A percentile compares a stretch with the other conserved stretches of the same genome.
These are phyloP conservation scores for Megacollybia platyphylla DNA, from an alignment of 1,284 basidiomycete genomes.

Conservation along the genomic window DNA sequence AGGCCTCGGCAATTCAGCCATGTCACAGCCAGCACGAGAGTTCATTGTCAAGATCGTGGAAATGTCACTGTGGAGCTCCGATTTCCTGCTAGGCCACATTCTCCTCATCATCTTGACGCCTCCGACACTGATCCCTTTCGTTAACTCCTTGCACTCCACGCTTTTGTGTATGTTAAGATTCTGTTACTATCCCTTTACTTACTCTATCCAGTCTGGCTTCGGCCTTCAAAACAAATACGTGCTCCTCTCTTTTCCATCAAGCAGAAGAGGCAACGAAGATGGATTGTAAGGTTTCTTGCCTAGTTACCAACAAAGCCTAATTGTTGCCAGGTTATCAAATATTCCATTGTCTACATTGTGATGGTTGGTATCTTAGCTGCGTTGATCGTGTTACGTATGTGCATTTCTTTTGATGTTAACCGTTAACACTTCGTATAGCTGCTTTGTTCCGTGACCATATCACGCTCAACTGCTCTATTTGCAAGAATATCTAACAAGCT, in stretches of 20 bases:
- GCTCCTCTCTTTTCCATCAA: slow-evolving; percentile 92
- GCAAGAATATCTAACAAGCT: slow-evolving; percentile 63
- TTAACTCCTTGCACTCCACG: slow-evolving; percentile 82
- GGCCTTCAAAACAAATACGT: slow-evolving; percentile 87
- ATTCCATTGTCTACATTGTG: slow-evolving; percentile 75
- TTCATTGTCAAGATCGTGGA: slow-evolving; percentile 96
- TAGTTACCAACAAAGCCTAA: slow-evolving; percentile 1
- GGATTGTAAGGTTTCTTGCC: slow-evolving; percentile 54
- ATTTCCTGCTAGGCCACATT: slow-evolving; percentile 76
- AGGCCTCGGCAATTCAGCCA: slow-evolving; percentile 76
- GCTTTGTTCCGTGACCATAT: slow-evolving; percentile 59
- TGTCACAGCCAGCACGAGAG: slow-evolving; percentile 91
- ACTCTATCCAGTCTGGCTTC: slow-evolving; percentile 60
- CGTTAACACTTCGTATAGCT: slow-evolving; percentile 25
- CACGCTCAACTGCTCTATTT: slow-evolving; percentile 57
- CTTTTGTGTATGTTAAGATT: slow-evolving; percentile 61
- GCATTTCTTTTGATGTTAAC: not conserved
- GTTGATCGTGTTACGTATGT: slow-evolving; percentile 71
- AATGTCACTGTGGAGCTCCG: slow-evolving; percentile 88
- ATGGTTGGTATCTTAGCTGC: slow-evolving; percentile 74
- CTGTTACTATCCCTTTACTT: slow-evolving; percentile 8
- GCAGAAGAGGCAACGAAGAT: slow-evolving; percentile 82
- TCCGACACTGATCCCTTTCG: slow-evolving; percentile 77
- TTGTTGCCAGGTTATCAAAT: slow-evolving; percentile 50
- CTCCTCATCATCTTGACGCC: slow-evolving; percentile 78